Percentiles rank a stretch among this genome's conserved stretches.
Evolutionary conservation across 164 flowering plant genomes (phyloP).

Genomic region (Paratinospora sagittata): DNA sequence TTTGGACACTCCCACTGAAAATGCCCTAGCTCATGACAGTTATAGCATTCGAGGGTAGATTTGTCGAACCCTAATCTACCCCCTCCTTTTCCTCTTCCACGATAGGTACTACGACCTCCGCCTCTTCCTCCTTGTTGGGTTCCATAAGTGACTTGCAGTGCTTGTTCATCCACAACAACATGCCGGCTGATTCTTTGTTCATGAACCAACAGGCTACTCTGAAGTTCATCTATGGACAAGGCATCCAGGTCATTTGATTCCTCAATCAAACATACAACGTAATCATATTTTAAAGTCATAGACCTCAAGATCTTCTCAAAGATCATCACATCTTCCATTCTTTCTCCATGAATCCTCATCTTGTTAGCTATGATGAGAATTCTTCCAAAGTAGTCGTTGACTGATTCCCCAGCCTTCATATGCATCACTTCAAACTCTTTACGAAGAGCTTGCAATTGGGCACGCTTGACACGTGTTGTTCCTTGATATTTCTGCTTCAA

Average conservation of each 20-base stretch:
- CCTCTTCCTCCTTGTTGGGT: too few relatives aligned
- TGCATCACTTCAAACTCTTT: neutral
- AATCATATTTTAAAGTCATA: too few relatives aligned
- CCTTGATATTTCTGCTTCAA: conserved; percentile 3
- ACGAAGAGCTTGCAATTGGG: neutral
- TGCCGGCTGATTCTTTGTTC: too few relatives aligned
- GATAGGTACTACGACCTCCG: conserved; percentile 9
- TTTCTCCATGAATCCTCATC: neutral
- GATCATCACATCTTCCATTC: neutral
- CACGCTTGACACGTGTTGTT: neutral
- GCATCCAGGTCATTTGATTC: too few relatives aligned
- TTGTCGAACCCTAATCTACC: conserved; percentile 12
- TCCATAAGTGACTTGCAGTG: too few relatives aligned
- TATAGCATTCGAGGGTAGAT: conserved; percentile 15
- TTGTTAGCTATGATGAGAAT: neutral
- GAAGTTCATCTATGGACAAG: too few relatives aligned
- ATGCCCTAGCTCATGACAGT: too few relatives aligned
- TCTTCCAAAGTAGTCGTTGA: conserved; percentile 1
- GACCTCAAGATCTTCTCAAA: neutral
- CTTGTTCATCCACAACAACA: too few relatives aligned
- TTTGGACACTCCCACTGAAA: conserved; percentile 13
- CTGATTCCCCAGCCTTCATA: neutral
- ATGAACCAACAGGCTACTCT: too few relatives aligned
- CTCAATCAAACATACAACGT: too few relatives aligned
- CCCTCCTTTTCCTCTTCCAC: conserved; percentile 10